These are phyloP conservation scores for Arthrobotrys musiformis DNA, from an alignment of 2,329 filamentous ascomycete genomes.

Conservation along the genomic window DNA sequence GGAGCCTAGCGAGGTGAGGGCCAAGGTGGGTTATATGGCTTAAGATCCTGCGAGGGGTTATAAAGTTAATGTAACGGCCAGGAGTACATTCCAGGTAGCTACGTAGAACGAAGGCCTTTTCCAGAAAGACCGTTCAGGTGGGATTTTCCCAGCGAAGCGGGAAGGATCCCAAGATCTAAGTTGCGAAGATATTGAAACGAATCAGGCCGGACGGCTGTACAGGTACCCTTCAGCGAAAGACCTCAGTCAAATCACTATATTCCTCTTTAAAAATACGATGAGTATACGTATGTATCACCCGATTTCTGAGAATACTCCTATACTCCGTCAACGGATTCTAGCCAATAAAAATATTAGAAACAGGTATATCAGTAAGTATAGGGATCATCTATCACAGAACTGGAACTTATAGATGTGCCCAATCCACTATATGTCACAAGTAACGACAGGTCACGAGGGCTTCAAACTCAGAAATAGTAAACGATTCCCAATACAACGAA, in stretches of 20 bases:
- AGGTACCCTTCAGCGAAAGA: not conserved
- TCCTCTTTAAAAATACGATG: not conserved
- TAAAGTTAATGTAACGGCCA: not conserved
- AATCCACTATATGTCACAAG: conserved; percentile 26
- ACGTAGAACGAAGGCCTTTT: not conserved
- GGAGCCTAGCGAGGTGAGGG: conserved; percentile 3
- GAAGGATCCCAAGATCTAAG: conserved; percentile 10
- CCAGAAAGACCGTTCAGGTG: not conserved
- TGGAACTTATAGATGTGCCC: conserved; percentile 9
- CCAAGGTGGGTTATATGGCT: not conserved
- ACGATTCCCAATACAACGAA: not conserved
- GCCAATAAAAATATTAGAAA: conserved; percentile 3
- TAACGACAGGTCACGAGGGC: conserved; percentile 9
- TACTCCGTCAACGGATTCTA: not conserved
- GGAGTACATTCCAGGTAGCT: not conserved
- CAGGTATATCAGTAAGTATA: not conserved
- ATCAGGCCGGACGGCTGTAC: not conserved
- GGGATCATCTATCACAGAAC: not conserved
- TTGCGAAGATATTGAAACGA: not conserved
- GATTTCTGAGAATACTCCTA: not conserved
- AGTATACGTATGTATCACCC: not conserved
- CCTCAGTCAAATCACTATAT: not conserved
- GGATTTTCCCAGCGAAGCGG: conserved; percentile 3
- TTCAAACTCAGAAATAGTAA: conserved; percentile 6
- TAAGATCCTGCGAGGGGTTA: not conserved